A percentile compares a stretch with the other conserved stretches of the same genome.
These are phyloP conservation scores for Mucor lusitanicus DNA, from an alignment of 371 early-diverging fungal genomes.

Conservation along the genomic window DNA sequence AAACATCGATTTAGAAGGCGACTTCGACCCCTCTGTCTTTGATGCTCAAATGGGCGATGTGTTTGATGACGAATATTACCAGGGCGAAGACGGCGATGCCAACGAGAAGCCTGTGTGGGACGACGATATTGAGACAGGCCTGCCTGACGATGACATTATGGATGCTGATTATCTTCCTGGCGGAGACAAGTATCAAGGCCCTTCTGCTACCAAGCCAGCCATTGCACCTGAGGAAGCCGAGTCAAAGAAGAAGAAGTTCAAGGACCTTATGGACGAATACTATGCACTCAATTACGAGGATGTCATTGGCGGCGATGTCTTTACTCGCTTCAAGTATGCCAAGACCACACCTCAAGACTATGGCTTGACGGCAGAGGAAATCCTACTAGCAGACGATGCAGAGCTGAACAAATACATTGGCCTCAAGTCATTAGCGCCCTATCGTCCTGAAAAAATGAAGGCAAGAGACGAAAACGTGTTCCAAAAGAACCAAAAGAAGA, in stretches of 20 bases:
- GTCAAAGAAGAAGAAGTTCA: conserved; percentile 29
- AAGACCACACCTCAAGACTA: conserved; percentile 73
- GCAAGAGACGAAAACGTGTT: conserved; percentile 5
- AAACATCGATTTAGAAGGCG: conserved; percentile 82
- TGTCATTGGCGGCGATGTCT: conserved; percentile 85
- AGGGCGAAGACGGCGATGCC: conserved; percentile 33
- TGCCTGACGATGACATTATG: conserved; percentile 71
- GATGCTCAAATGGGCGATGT: conserved; percentile 81
- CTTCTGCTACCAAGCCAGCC: not conserved
- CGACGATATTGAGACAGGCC: conserved; percentile 68
- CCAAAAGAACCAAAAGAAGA: conserved; percentile 6
- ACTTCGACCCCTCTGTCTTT: conserved; percentile 86
- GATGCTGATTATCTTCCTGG: conserved; percentile 88
- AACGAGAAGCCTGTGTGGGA: conserved; percentile 71
- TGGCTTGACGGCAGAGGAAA: conserved; percentile 82
- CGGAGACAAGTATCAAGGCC: conserved; percentile 45
- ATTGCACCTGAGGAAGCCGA: not conserved
- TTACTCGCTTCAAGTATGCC: conserved; percentile 90
- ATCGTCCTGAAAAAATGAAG: conserved; percentile 12
- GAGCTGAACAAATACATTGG: conserved; percentile 85
- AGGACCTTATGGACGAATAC: conserved; percentile 84
- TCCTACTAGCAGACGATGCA: conserved; percentile 87
- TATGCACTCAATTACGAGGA: conserved; percentile 95
- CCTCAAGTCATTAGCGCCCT: conserved; percentile 86
- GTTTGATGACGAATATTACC: conserved; percentile 78